Conservation (phyloP, 129 eudicot genomes). For the Chrysanthemum makinoi region DNA sequence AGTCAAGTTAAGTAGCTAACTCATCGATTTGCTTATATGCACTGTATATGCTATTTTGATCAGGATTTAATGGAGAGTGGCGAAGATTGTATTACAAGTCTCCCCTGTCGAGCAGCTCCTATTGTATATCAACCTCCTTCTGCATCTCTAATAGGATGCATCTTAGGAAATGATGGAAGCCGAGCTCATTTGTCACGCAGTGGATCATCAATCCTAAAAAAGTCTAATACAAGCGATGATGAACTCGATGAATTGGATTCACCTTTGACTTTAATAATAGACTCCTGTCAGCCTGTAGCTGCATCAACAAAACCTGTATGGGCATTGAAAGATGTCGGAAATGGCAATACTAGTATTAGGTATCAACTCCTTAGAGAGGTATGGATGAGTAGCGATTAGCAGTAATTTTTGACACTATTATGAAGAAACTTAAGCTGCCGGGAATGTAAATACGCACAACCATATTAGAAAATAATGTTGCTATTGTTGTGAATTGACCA, state of each 20-base stretch:
- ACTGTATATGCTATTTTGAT: conserved; percentile 2
- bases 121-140: conserved; percentile 55
- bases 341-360: conserved; percentile 36
- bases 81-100: conserved; percentile 37
- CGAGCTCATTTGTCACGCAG: conserved; percentile 47
- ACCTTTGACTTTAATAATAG: conserved; percentile 50
- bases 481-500: background rate
- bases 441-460: conserved; percentile 1
- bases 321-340: conserved; percentile 32
- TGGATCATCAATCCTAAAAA: conserved; percentile 53
- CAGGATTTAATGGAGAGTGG: conserved; percentile 49
- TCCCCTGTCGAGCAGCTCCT: conserved; percentile 68
- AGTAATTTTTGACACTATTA: background rate
- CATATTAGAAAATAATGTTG: background rate
- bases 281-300: conserved; percentile 21
- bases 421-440: conserved; percentile 1
- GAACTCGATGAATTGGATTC: conserved; percentile 82
- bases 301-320: conserved; percentile 33
- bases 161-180: conserved; percentile 45
- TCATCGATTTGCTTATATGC: background rate
- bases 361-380: conserved; percentile 73
- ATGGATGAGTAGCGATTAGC: conserved; percentile 55
- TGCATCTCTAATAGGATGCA: conserved; percentile 42
- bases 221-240: conserved; percentile 85
- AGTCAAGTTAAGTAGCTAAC: too few species aligned